Base-by-base conservation (phyloP, 2,329 filamentous ascomycete genomes). In the Thelonectria rubi region DNA sequence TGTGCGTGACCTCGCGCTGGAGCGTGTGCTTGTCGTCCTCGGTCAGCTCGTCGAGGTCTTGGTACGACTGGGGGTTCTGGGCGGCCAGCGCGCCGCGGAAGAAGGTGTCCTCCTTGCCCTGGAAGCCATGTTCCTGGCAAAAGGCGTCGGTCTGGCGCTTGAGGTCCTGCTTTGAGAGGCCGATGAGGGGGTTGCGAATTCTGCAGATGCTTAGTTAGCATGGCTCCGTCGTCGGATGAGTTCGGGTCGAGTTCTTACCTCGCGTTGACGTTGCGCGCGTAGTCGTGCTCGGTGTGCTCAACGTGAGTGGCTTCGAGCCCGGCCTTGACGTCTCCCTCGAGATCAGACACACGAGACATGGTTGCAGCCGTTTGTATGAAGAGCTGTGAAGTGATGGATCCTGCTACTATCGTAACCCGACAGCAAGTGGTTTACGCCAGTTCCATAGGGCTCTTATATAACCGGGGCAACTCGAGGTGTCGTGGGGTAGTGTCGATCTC, bases 241-340 rank as follows among this genome's bases (percentile, higher is more conserved):
- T 21, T 8, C n/a, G 42, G 20, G 18, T 52, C 26, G 46, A 72
- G 32, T 34, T 34, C 32, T 34, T 62, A 60, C 74, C 70, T 76
- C 9, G 74, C 74, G 18, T 76, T 73, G 8, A 75, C 60, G 61
- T 77, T 77, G 21, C 66, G 68, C 15, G 65, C 54, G 48, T 75
- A 74, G 47, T 74, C 71, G 3, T 58, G 58, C 17, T 66, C 66
- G 6, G 65, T 56, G 47, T 73, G 64, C 34, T 68, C 58, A 52
- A 69, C 62, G 45, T 54, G 51, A 15, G 32, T 15, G 5, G 30
- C 47, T 30, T 64, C 52, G 7, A 50, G 47, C 20, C 39, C 34
- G 18, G n/a, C 5, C 49, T 65, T 61, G 54, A 65, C 46, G 46
- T 72, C 67, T 26, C 64, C 69, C 62, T 73, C 73, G 40, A 68